phyloP scores from a whole-genome alignment of 768 basidiomycete species.

The Rhizopogon vulgaris region DNA sequence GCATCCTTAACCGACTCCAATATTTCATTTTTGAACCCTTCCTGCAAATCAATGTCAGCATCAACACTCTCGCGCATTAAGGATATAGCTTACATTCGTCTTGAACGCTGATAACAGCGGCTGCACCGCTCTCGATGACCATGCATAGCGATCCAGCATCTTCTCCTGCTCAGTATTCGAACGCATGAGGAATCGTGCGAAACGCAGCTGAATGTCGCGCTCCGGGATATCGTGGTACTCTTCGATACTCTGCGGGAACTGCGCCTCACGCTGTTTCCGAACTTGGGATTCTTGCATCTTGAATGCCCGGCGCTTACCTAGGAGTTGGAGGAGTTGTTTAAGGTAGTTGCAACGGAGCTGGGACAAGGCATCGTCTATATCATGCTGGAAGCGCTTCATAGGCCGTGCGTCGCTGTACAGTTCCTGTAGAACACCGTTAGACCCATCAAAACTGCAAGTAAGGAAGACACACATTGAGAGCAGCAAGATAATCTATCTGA shows the following conservation, averaged over 20 bases:
- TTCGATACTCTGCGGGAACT: constrained; percentile 24
- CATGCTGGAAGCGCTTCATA: constrained; percentile 17
- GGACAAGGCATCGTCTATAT: constrained; percentile 23
- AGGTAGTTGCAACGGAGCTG: constrained; percentile 27
- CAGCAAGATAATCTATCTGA: constrained; percentile 21
- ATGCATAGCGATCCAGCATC: constrained; percentile 42
- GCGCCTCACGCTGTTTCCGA: constrained; percentile 24
- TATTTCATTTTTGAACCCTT: constrained; percentile 18
- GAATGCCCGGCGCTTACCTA: constrained; percentile 6
- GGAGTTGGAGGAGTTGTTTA: constrained; percentile 15
- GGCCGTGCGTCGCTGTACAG: constrained; percentile 12
- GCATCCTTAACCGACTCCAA: constrained; percentile 10
- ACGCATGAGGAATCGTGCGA: constrained; percentile 39
- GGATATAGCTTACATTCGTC: constrained; percentile 31
- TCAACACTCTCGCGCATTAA: background rate
- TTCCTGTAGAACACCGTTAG: constrained; percentile 9
- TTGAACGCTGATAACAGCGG: constrained; percentile 36
- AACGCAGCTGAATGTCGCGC: constrained; percentile 42
- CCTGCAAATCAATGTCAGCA: constrained; percentile 6
- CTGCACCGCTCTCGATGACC: constrained; percentile 45
- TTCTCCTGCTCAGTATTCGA: constrained; percentile 32
- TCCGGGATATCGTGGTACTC: constrained; percentile 26
- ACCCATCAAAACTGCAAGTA: background rate
- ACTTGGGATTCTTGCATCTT: constrained; percentile 13
- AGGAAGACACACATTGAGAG: constrained; percentile 13